Evolutionary conservation across 805 yeast genomes (phyloP), one percentile per base, ranked within the genome.

Genomic region (Henningerozyma blattae): DNA sequence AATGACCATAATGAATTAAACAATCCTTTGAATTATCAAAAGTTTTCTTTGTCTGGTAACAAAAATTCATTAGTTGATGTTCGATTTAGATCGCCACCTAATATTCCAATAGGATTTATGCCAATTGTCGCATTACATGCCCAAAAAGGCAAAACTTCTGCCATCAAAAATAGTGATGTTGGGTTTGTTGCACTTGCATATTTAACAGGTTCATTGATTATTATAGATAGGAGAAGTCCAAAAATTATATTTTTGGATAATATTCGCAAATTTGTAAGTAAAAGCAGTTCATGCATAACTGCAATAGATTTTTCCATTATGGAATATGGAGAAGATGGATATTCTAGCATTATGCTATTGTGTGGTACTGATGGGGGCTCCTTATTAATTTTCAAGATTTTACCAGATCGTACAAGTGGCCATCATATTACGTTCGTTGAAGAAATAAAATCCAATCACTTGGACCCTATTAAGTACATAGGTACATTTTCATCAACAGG

Each of bases 311-410:
- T 87, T 53, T 68, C 87, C 1, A 77, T 82, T 17, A 70, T 80
- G 65, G 72, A 72, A 24, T 62, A 69, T 34, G 81, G 76, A 1
- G 73, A 70, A 18, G 91, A 81, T 37, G 70, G 68, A 0, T 80
- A 67, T 45, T 75, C 91, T 0, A 76, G 85, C 13, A 71, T 87
- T 27, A 46, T 82, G 18, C 55, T 87, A 57, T 57, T 72, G 18
- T 80, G 77, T 10, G 97, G 97, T 16, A 80, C 95, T 0, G 70
- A 73, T 36, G 59, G 61, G n/a, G 96, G 96, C n/a, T 79, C 81
- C 35, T 49, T 85, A 12, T 40, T 77, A 18, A 65, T 75, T 0
- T 83, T 69, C 56, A 75, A 76, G 46, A 56, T 87, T 2, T 50
- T 75, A 4, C 94, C 94, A 1, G 67, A 66, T 29, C 59, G 67